Base-by-base conservation (phyloP, 163 green algal species). In the Prototheca stagnorum region DNA sequence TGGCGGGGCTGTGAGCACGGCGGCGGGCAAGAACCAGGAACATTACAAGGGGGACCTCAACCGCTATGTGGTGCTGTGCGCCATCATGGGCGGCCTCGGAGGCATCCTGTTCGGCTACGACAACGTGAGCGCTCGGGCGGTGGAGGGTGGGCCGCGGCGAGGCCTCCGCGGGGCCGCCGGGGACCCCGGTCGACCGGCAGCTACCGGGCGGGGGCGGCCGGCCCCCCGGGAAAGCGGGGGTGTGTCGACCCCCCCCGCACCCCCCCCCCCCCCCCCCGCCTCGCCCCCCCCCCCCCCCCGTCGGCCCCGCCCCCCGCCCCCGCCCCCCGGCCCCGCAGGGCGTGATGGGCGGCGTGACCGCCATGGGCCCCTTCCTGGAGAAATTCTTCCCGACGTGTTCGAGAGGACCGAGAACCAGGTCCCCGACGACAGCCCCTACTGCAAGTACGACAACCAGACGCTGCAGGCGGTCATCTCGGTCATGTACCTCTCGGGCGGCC, bases 331-430 rank as follows among this genome's bases (percentile, higher is more conserved):
- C 35, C 16, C 49, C 27, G 25, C 31, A 55, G 53, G 65, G 72
- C 8, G 54, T 67, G 34, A 68, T 54, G 3, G 68, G 56, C 28
- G 72, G 72, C 17, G 67, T 86, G 24, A 63, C 52, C 17, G 61
- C 67, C 26, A 81, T 81, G 61, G 61, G 67, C n/a, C 69, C 62
- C 15, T 86, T 86, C 57, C 57, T 60, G 35, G 14, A 60, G 16
- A 46, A 48, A n/a, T 72, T 72, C 35, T 74, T 68, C 57, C 50
- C 11, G 34, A 49, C 17, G 49, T 67, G 19, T 46, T 44, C 16
- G 39, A 50, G 29, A 19, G 33, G 19, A 25, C 17, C 8, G 21
- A 42, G 27, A 25, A n/a, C 8, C 23, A 21, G 19, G 17, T 35
- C 9, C 33, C 39, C 21, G 24, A 47, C 41, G 53, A 44, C 35